A percentile compares a stretch with the other conserved stretches of the same genome.
Conservation (phyloP, 1,284 basidiomycete genomes). For the Laetiporus sulphureus region DNA sequence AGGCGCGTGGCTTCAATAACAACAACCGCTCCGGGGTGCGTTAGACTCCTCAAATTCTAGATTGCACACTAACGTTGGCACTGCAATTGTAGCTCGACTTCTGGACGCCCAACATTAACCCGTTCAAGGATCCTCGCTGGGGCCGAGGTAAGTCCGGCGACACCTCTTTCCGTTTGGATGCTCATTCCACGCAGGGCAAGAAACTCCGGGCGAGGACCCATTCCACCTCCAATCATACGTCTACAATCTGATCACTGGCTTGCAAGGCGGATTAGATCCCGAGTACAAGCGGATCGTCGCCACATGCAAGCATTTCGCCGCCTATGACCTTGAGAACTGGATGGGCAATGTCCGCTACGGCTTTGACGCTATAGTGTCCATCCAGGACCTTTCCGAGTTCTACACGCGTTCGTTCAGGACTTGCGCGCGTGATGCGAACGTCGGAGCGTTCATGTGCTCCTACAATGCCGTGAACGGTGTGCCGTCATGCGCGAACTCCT, state of each 20-base stretch:
- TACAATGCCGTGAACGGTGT: constrained; percentile 57
- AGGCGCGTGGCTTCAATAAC: constrained; percentile 53
- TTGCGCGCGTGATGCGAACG: constrained; percentile 52
- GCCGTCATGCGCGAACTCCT: constrained; percentile 46
- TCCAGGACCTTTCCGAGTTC: constrained; percentile 50
- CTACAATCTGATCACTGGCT: constrained; percentile 42
- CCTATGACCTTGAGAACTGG: constrained; percentile 52
- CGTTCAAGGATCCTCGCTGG: constrained; percentile 57
- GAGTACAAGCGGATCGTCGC: constrained; percentile 40
- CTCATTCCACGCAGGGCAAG: constrained; percentile 28
- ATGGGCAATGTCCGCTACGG: constrained; percentile 38
- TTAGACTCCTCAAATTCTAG: background rate
- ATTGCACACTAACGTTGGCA: background rate
- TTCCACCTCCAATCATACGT: constrained; percentile 48
- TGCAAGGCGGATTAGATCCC: constrained; percentile 51
- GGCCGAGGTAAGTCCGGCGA: constrained; percentile 42
- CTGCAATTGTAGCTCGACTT: constrained; percentile 33
- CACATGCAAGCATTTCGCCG: constrained; percentile 54
- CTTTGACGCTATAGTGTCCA: constrained; percentile 46
- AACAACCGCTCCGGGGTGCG: constrained; percentile 33
- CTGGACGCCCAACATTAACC: constrained; percentile 56
- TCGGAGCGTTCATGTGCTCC: constrained; percentile 51
- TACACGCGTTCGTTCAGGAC: constrained; percentile 49
- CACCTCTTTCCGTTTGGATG: too few relatives aligned
- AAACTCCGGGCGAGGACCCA: constrained; percentile 55